Base-by-base conservation (phyloP, 2,329 filamentous ascomycete genomes). In the Dothiorella sarmentorum region DNA sequence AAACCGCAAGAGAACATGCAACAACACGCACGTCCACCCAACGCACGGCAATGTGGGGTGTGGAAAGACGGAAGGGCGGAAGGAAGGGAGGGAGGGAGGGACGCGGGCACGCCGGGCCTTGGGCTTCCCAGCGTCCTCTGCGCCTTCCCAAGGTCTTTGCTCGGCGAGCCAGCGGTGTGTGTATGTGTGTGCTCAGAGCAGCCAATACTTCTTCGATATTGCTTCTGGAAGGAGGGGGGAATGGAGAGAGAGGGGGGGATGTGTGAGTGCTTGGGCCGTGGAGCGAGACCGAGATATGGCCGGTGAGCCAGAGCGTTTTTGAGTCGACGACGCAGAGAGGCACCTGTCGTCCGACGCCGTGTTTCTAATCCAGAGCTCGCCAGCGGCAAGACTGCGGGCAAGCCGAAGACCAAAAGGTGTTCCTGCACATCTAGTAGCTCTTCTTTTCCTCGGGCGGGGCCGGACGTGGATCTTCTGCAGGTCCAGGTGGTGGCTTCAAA, bases 171-270 rank as follows among this genome's bases (percentile, higher is more conserved):
- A 52, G 47, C 47, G 47, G 47, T 52, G 47, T 49, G 29, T 18
- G 44, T 11, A 4, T 35, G 24, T 26, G 13, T 29, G 26, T 15
- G 47, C 33, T 35, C 33, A n/a, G 29, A 38, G n/a, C 35, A 38
- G n/a, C 35, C 35, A 27, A 53, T 40, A 53, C n/a, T n/a, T n/a
- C n/a, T 53, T 53, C 49, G 49, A 53, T 42, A 53, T 53, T 53
- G 49, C 49, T 53, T 53, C 49, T 53, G 35, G 49, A 53, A 40
- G 49, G 49, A 52, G n/a, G n/a, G 33, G 49, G 35, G 24, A n/a
- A 17, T 11, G 15, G 22, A 51, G 45, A 51, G 49, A 31, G 29
- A 31, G 49, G 35, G 49, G 18, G 17, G n/a, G 20, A n/a, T 18
- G 11, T 20, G 40, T 15, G 7, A 35, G 35, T 53, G 49, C 49